Evolutionary conservation across 441 rosid genomes (phyloP).

Genomic region (Pelargonium citronellum): DNA sequence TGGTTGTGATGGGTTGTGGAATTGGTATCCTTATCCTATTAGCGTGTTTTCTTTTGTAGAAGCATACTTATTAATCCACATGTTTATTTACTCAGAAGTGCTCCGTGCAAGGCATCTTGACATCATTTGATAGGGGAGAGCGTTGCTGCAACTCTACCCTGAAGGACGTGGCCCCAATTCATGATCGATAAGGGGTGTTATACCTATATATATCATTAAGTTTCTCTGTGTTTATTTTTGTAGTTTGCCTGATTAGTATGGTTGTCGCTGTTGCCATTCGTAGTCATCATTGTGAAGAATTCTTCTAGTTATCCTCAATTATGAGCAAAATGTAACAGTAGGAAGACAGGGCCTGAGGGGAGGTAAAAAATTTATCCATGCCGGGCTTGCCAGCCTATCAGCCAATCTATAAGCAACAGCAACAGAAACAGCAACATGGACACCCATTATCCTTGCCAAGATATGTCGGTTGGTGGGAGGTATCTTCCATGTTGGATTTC

Average conservation of each 20-base stretch:
- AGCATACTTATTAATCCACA: background rate
- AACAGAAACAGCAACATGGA: background rate
- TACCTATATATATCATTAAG: background rate
- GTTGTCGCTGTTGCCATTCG: background rate
- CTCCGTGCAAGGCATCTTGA: background rate
- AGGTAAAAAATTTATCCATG: background rate
- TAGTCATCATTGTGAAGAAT: background rate
- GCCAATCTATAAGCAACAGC: conserved; percentile 1
- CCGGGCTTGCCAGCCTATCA: background rate
- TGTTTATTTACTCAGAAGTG: background rate
- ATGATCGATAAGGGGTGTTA: background rate
- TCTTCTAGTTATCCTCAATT: background rate
- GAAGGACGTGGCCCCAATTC: background rate
- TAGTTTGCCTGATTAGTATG: background rate
- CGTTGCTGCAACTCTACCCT: background rate
- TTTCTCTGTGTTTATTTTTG: background rate
- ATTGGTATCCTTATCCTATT: too few relatives aligned
- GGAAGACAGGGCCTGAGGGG: background rate
- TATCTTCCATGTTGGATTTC: background rate
- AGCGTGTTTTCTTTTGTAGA: background rate
- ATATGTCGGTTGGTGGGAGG: background rate
- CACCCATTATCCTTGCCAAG: background rate
- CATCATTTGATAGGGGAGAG: too few relatives aligned
- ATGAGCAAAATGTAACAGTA: background rate
- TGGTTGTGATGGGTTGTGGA: too few relatives aligned